A percentile compares a stretch with the other conserved stretches of the same genome.
phyloP scores from a whole-genome alignment of 192 early-diverging fungal genomes.

The Phlyctochytrium arcticum region DNA sequence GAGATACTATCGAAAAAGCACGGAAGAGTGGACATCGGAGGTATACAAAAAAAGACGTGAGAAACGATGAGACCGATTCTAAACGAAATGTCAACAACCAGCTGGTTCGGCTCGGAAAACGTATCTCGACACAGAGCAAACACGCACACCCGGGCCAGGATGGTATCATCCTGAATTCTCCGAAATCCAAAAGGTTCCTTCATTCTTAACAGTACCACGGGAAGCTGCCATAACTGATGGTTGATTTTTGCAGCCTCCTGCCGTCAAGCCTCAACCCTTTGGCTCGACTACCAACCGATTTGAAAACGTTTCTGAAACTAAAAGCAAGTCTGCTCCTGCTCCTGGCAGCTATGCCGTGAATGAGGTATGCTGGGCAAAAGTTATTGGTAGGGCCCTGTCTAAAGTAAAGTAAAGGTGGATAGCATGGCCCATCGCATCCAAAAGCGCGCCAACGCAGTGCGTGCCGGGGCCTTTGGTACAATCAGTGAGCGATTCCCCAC shows the following conservation, averaged over 20 bases:
- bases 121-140: constrained; percentile 32
- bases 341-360: constrained; percentile 46
- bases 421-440: constrained; percentile 17
- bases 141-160: constrained; percentile 46
- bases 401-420: too few relatives aligned
- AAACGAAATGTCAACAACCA: neutral
- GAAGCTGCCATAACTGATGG: neutral
- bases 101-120: neutral
- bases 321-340: constrained; percentile 23
- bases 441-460: neutral
- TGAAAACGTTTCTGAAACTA: constrained; percentile 11
- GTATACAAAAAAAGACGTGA: neutral
- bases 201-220: neutral
- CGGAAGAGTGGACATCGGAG: constrained; percentile 23
- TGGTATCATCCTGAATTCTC: constrained; percentile 46
- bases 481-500: constrained; percentile 35
- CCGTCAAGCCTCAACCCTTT: constrained; percentile 42
- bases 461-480: constrained; percentile 37
- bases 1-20: constrained; percentile 20
- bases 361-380: constrained; percentile 18
- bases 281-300: constrained; percentile 45
- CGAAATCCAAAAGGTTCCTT: constrained; percentile 20
- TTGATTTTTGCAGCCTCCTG: constrained; percentile 19
- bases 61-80: neutral
- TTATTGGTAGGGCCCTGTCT: neutral